Conservation (phyloP, 306 rosid species). For the Gillenia trifoliata region DNA sequence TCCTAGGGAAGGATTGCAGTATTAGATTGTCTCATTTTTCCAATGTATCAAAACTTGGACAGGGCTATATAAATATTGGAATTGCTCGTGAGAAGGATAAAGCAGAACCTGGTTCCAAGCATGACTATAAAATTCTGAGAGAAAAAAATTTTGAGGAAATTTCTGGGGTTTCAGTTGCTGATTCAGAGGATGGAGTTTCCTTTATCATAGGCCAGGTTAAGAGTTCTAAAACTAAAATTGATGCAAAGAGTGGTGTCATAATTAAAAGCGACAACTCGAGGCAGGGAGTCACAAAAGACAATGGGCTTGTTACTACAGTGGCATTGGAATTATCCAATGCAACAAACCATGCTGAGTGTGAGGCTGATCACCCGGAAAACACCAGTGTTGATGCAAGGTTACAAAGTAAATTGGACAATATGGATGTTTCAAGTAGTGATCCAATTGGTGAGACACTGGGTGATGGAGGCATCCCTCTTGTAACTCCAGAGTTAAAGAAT, state of each 20-base stretch:
- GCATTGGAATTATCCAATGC: slow-evolving; percentile 26
- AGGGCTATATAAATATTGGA: slow-evolving; percentile 97
- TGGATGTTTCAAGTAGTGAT: slow-evolving; percentile 31
- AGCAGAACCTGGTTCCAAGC: slow-evolving; percentile 43
- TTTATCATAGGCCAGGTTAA: slow-evolving; percentile 68
- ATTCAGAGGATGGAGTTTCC: slow-evolving; percentile 94
- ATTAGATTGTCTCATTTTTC: slow-evolving; percentile 1
- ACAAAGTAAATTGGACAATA: slow-evolving; percentile 22
- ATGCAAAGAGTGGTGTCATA: slow-evolving; percentile 32
- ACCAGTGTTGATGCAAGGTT: slow-evolving; percentile 30
- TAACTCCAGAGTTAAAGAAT: slow-evolving; percentile 33
- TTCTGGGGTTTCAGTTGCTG: slow-evolving; percentile 65
- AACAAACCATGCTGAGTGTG: slow-evolving; percentile 34
- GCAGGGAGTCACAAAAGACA: slow-evolving; percentile 38
- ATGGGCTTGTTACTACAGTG: slow-evolving; percentile 16
- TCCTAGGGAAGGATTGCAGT: background rate
- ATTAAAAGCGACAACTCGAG: slow-evolving; percentile 26
- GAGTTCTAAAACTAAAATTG: slow-evolving; percentile 39
- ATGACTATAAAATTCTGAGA: slow-evolving; percentile 55
- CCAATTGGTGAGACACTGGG: slow-evolving; percentile 34
- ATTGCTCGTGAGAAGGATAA: slow-evolving; percentile 80
- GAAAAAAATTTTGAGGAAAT: slow-evolving; percentile 54
- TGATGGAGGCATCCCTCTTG: slow-evolving; percentile 30
- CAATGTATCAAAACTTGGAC: slow-evolving; percentile 34
- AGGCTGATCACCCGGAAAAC: slow-evolving; percentile 26